A percentile compares a stretch with the other conserved stretches of the same genome.
phyloP scores from a whole-genome alignment of 2,329 filamentous ascomycete species.

The Phyllosticta capitalensis region DNA sequence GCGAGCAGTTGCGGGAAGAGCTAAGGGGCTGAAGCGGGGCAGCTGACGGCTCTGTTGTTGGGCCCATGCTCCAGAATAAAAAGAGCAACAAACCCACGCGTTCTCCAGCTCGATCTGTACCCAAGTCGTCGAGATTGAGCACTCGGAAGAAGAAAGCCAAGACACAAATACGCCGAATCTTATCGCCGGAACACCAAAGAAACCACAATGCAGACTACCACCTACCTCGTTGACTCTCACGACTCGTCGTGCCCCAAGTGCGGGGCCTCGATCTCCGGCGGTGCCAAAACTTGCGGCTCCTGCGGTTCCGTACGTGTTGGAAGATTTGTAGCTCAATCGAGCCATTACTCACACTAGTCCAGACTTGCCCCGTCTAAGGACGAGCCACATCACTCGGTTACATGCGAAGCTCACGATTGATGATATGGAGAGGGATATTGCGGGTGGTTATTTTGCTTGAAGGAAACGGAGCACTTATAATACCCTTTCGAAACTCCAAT shows the following conservation, averaged over 20 bases:
- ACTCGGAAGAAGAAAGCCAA: neutral
- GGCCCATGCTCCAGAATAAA: neutral
- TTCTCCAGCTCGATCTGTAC: neutral
- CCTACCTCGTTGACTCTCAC: slow-evolving; percentile 23
- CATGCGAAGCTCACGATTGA: neutral
- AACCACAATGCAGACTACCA: slow-evolving; percentile 11
- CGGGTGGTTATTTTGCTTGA: neutral
- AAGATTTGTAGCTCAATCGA: neutral
- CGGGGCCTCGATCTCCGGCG: slow-evolving; percentile 23
- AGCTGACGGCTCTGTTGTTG: slow-evolving; percentile 5
- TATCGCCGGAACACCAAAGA: neutral
- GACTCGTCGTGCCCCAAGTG: slow-evolving; percentile 30
- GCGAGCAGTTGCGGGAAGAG: slow-evolving; percentile 3
- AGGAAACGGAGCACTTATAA: neutral
- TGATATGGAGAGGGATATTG: neutral
- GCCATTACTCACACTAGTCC: neutral
- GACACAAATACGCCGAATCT: neutral
- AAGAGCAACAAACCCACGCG: neutral
- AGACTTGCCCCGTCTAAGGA: slow-evolving; percentile 10
- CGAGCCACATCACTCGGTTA: neutral
- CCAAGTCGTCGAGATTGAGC: neutral
- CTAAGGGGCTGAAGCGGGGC: slow-evolving; percentile 6
- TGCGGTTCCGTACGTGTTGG: slow-evolving; percentile 27
- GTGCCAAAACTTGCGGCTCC: slow-evolving; percentile 27
- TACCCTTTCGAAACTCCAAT: neutral